These are phyloP conservation scores for Talaromyces sp. DNA, from an alignment of 2,329 filamentous ascomycete genomes.

Conservation along the genomic window DNA sequence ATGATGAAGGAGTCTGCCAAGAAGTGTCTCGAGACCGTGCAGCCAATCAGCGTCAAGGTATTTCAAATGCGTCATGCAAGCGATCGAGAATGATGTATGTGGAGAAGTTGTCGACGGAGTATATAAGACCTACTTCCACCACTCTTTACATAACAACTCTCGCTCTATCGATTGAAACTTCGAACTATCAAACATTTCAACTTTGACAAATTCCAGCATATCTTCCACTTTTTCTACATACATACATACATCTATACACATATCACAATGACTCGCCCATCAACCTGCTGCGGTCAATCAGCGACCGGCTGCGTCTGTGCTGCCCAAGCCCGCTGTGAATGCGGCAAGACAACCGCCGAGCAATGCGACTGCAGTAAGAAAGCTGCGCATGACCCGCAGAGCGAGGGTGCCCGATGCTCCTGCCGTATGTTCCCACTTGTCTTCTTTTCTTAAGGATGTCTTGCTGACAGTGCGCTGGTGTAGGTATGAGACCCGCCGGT, in stretches of 20 bases:
- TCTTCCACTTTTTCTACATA: not conserved
- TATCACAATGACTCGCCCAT: constrained; percentile 21
- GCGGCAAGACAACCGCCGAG: constrained; percentile 80
- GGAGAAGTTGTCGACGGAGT: not conserved
- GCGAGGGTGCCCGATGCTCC: constrained; percentile 71
- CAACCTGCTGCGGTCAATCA: constrained; percentile 59
- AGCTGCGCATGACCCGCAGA: constrained; percentile 63
- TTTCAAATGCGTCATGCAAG: constrained; percentile 26
- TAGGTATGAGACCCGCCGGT: constrained; percentile 68
- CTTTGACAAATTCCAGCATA: not conserved
- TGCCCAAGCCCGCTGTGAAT: constrained; percentile 69
- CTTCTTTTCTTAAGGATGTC: not conserved
- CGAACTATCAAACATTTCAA: not conserved
- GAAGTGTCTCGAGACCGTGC: not conserved
- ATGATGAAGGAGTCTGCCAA: not conserved
- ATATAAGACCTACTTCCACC: not conserved
- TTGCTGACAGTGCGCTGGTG: constrained; percentile 13
- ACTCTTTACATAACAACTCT: not conserved
- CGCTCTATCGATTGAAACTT: not conserved
- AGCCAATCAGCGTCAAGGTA: constrained; percentile 26
- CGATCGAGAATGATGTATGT: constrained; percentile 19
- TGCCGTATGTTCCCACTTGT: constrained; percentile 57
- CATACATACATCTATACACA: not conserved
- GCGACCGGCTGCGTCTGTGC: constrained; percentile 55
- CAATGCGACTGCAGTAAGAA: constrained; percentile 83